These are phyloP conservation scores for Fusarium mangiferae DNA, from an alignment of 2,329 filamentous ascomycete species.

Conservation along the genomic window DNA sequence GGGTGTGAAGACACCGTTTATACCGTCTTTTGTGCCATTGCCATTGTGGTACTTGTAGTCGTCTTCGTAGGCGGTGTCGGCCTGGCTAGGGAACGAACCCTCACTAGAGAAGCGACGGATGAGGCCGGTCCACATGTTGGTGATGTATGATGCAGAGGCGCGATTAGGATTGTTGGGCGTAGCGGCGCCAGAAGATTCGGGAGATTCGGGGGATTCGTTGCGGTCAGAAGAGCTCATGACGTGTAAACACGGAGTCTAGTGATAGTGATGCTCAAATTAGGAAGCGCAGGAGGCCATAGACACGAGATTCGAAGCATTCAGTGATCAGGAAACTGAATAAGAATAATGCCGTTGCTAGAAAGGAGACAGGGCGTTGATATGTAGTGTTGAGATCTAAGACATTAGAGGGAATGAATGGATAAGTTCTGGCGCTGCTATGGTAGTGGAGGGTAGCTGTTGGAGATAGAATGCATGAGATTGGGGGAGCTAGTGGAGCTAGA, in stretches of 20 bases:
- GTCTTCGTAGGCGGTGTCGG: conserved; percentile 40
- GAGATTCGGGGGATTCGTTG: conserved; percentile 36
- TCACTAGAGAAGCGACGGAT: conserved; percentile 73
- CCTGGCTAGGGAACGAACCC: conserved; percentile 47
- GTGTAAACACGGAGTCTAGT: neutral
- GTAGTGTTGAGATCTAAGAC: conserved; percentile 15
- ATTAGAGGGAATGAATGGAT: conserved; percentile 1
- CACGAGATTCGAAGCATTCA: conserved; percentile 5
- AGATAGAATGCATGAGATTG: conserved; percentile 1
- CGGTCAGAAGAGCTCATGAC: conserved; percentile 38
- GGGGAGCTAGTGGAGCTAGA: conserved; percentile 31
- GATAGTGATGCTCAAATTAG: neutral
- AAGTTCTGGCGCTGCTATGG: conserved; percentile 1
- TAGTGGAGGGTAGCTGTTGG: neutral
- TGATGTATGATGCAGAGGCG: conserved; percentile 43
- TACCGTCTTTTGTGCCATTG: conserved; percentile 59
- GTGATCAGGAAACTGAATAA: neutral
- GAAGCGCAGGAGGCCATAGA: conserved; percentile 1
- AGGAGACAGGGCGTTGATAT: conserved; percentile 1
- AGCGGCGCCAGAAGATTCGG: conserved; percentile 39
- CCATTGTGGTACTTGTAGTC: conserved; percentile 21
- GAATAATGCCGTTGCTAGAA: neutral
- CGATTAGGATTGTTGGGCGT: conserved; percentile 39
- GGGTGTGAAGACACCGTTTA: conserved; percentile 67
- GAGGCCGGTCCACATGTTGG: conserved; percentile 67